Percentiles rank a stretch among this genome's conserved stretches.
Evolutionary conservation across 129 eudicot species (phyloP).

Genomic region (Erigeron canadensis): DNA sequence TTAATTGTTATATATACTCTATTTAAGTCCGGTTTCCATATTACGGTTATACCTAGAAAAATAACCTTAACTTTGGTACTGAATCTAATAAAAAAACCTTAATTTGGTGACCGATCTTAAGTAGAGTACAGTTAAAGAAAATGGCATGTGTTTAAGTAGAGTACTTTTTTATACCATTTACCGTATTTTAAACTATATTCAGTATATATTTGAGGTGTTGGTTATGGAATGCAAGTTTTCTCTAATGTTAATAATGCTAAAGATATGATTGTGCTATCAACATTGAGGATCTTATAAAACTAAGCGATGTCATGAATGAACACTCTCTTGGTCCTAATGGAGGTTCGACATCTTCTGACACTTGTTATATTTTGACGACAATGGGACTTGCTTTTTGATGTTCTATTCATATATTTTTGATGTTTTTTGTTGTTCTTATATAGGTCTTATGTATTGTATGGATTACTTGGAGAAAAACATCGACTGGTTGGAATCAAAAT

Average conservation of each 20-base stretch:
- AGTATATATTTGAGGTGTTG: slow-evolving; percentile 3
- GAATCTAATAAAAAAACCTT: too few species aligned
- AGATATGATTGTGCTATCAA: slow-evolving; percentile 72
- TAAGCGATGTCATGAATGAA: slow-evolving; percentile 88
- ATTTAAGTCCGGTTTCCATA: too few species aligned
- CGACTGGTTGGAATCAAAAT: slow-evolving; percentile 82
- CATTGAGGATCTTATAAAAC: slow-evolving; percentile 70
- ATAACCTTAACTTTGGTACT: too few species aligned
- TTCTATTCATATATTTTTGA: neutral
- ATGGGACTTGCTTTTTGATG: neutral
- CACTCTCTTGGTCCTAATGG: slow-evolving; percentile 99
- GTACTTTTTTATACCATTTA: too few species aligned
- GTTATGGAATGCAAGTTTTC: slow-evolving; percentile 4
- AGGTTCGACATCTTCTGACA: slow-evolving; percentile 43
- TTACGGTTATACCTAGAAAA: too few species aligned
- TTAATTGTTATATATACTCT: too few species aligned
- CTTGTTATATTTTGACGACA: neutral
- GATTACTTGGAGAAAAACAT: slow-evolving; percentile 95
- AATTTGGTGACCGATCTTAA: too few species aligned
- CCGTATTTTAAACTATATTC: too few species aligned
- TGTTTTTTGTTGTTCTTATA: neutral
- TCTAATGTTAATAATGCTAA: slow-evolving; percentile 39
- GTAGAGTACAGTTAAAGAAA: too few species aligned
- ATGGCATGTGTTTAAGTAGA: too few species aligned
- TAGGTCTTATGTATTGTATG: slow-evolving; percentile 94